phyloP scores from a whole-genome alignment of 2,329 filamentous ascomycete species.

The Mycocentrospora acerina region DNA sequence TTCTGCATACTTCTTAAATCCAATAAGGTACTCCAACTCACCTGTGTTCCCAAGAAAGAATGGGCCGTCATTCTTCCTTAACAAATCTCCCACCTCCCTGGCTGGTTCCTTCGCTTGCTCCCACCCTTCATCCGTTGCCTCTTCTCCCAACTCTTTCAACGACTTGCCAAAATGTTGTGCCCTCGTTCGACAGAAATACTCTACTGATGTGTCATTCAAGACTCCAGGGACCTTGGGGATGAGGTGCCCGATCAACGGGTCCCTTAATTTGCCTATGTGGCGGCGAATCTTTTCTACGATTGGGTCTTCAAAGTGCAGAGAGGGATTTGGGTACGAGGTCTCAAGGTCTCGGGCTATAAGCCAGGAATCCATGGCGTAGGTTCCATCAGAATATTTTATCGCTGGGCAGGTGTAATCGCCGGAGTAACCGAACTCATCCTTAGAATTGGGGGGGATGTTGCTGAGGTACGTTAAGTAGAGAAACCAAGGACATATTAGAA shows the following conservation, averaged over 20 bases:
- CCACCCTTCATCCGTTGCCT: conserved; percentile 56
- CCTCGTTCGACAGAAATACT: conserved; percentile 61
- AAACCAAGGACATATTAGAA: no score
- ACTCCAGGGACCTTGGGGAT: conserved; percentile 55
- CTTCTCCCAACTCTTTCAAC: conserved; percentile 52
- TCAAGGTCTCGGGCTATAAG: conserved; percentile 63
- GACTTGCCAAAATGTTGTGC: conserved; percentile 53
- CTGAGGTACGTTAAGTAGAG: conserved; percentile 13
- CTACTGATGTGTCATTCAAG: conserved; percentile 53
- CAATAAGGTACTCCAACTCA: conserved; percentile 31
- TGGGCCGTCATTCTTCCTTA: conserved; percentile 60
- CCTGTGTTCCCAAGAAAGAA: conserved; percentile 61
- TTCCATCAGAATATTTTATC: conserved; percentile 57
- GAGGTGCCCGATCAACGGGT: conserved; percentile 17
- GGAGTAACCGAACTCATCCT: conserved; percentile 31
- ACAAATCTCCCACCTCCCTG: conserved; percentile 43
- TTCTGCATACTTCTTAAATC: conserved; percentile 44
- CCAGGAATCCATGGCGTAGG: conserved; percentile 64
- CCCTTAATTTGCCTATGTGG: conserved; percentile 34
- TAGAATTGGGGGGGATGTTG: conserved; percentile 51
- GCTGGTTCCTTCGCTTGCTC: conserved; percentile 44
- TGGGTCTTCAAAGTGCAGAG: conserved; percentile 59
- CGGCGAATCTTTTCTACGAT: conserved; percentile 50
- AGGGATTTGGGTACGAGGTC: conserved; percentile 57
- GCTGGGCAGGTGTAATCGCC: conserved; percentile 58